Evolutionary conservation across 208 protist species (phyloP), one percentile per base, ranked within the genome.

Genomic region (Acanthamoeba castellanii): DNA sequence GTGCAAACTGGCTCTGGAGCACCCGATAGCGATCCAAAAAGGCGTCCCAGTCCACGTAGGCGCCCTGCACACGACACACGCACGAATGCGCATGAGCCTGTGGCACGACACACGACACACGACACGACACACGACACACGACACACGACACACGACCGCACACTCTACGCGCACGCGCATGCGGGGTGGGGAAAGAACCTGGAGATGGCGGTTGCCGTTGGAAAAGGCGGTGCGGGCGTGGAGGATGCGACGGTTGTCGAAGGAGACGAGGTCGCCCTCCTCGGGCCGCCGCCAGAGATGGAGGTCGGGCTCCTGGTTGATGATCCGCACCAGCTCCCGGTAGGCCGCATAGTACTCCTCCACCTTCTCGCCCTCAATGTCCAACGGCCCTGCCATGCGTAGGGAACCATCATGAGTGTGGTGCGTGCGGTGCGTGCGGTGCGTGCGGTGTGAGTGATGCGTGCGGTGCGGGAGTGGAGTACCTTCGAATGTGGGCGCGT

Each of bases 211-310:
- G 27, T 81, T 55, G 70, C 94, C 94, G 42, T 76, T 30, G 84
- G 34, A 72, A 16, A 95, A 95, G n/a, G 13, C 55, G 18, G 94
- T 95, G 74, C 94, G 74, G 18, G 72, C 94, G 59, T 95, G 94
- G 16, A 95, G 84, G 16, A 95, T 61, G 55, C 94, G 85, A n/a
- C 94, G 76, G 84, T 95, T 95, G 84, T 95, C 72, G 27, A 95
- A 95, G 22, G 34, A 72, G 37, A 78, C 72, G 45, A 95, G 57
- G 70, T 90, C 37, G 13, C 70, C 85, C 25, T 50, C 68, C 57
- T 92, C 76, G 45, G 66, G 59, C 16, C 78, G 82, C n/a, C 37
- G 93, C 72, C 57, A 61, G 45, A 90, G 42, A 16, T 95, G 93
- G 42, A 88, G 64, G 37, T 92, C 61, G n/a, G 87, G 22, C 16